These are phyloP conservation scores for Alloteropsis semialata DNA, from an alignment of 176 grass and related monocot genomes.

Conservation along the genomic window DNA sequence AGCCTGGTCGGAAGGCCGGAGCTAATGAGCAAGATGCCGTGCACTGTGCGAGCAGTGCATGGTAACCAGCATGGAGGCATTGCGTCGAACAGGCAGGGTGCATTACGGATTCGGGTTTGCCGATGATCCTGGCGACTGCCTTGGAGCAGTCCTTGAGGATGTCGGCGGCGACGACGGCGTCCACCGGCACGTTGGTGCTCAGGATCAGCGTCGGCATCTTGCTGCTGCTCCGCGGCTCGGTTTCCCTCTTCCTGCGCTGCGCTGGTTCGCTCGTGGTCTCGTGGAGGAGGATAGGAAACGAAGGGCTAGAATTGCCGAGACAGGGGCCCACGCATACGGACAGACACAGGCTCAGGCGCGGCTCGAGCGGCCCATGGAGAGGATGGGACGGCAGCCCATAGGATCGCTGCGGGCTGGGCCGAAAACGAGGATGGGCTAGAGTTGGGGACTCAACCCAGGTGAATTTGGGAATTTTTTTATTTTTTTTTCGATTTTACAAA, in stretches of 20 bases:
- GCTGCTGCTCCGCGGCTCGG: background rate
- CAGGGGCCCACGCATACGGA: background rate
- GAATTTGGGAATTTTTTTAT: no score
- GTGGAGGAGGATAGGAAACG: background rate
- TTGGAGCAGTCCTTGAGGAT: constrained; percentile 83
- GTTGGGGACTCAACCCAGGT: no score
- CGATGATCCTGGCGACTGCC: constrained; percentile 77
- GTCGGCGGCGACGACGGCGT: constrained; percentile 80
- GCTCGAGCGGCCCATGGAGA: no score
- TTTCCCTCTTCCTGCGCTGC: no score
- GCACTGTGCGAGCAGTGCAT: no score
- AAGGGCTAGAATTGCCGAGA: no score
- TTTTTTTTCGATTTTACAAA: no score
- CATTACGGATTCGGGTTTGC: constrained; percentile 87
- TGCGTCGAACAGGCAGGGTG: constrained; percentile 29
- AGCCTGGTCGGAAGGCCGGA: background rate
- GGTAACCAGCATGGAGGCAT: constrained; percentile 5
- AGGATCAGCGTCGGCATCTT: constrained; percentile 84
- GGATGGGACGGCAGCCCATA: background rate
- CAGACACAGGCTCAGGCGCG: no score
- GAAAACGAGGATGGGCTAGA: background rate
- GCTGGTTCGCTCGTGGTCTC: constrained; percentile 14
- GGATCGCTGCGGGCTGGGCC: background rate
- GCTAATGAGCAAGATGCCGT: background rate
- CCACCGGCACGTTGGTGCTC: constrained; percentile 90